A percentile compares a stretch with the other conserved stretches of the same genome.
Conservation (phyloP, 805 yeast genomes). For the Zygoascus ofunaensis region DNA sequence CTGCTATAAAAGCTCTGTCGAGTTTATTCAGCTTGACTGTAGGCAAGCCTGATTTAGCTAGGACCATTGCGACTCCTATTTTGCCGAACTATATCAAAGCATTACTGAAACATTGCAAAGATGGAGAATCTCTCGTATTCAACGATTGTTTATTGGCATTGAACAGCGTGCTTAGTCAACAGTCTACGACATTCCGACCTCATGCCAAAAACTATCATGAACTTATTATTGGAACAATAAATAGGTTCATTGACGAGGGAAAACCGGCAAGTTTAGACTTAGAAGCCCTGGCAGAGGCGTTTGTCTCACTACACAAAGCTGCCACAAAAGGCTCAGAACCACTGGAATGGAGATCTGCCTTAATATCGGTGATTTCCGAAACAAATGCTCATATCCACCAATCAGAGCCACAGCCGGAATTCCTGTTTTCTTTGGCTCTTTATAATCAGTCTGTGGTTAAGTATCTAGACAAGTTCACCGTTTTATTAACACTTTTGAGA, state of each 20-base stretch:
- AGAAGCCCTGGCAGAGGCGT: constrained; percentile 37
- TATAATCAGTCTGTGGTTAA: constrained; percentile 1
- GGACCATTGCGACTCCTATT: constrained; percentile 77
- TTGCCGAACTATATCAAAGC: constrained; percentile 49
- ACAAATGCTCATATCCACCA: constrained; percentile 2
- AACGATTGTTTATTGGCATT: constrained; percentile 33
- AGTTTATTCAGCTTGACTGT: constrained; percentile 29
- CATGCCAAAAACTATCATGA: constrained; percentile 53
- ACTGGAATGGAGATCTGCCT: constrained; percentile 40
- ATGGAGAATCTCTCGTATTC: constrained; percentile 32
- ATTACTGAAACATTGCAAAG: constrained; percentile 39
- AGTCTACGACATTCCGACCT: constrained; percentile 78
- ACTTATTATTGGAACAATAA: constrained; percentile 32
- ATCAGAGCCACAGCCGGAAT: neutral
- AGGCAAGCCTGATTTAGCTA: constrained; percentile 74
- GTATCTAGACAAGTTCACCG: constrained; percentile 3
- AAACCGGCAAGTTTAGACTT: constrained; percentile 31
- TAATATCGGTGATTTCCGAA: constrained; percentile 32
- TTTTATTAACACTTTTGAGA: constrained; percentile 28
- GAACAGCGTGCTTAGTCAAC: constrained; percentile 39
- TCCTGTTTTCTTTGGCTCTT: neutral
- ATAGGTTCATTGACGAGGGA: constrained; percentile 25
- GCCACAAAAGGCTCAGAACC: constrained; percentile 45
- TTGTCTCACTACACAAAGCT: constrained; percentile 47
- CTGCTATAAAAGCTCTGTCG: constrained; percentile 22